Percentiles rank a stretch among this genome's conserved stretches.
phyloP scores from a whole-genome alignment of 306 rosid species.

The Cotoneaster glaucophyllus region DNA sequence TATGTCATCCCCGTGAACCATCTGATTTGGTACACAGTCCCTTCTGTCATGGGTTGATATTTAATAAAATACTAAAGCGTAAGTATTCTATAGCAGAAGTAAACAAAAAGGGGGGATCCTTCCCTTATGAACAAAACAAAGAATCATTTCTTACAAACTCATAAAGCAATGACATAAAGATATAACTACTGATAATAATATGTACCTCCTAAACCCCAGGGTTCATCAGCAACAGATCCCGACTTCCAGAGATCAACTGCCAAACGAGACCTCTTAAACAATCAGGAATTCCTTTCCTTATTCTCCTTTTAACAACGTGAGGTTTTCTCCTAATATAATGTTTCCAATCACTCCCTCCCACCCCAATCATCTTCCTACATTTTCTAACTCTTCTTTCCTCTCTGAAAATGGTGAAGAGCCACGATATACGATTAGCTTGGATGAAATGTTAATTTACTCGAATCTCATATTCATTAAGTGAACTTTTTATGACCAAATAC shows the following conservation, averaged over 20 bases:
- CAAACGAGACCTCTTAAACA: conserved; percentile 97
- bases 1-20: background rate
- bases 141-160: background rate
- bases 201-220: conserved; percentile 98
- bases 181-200: conserved; percentile 4
- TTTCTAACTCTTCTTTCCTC: conserved; percentile 84
- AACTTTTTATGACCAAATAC: background rate
- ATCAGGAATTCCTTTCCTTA: conserved; percentile 99
- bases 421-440: background rate
- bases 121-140: background rate
- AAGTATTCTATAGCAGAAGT: background rate
- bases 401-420: conserved; percentile 24
- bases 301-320: conserved; percentile 87
- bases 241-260: conserved; percentile 98
- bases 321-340: conserved; percentile 81
- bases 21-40: background rate
- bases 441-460: background rate
- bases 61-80: background rate
- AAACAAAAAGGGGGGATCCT: background rate
- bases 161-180: background rate
- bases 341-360: conserved; percentile 99
- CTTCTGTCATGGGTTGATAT: background rate
- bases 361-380: conserved; percentile 99
- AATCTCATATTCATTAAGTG: background rate
- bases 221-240: conserved; percentile 92